Evolutionary conservation across 2,329 filamentous ascomycete species (phyloP).

Genomic region (Cladosporium oxysporum): DNA sequence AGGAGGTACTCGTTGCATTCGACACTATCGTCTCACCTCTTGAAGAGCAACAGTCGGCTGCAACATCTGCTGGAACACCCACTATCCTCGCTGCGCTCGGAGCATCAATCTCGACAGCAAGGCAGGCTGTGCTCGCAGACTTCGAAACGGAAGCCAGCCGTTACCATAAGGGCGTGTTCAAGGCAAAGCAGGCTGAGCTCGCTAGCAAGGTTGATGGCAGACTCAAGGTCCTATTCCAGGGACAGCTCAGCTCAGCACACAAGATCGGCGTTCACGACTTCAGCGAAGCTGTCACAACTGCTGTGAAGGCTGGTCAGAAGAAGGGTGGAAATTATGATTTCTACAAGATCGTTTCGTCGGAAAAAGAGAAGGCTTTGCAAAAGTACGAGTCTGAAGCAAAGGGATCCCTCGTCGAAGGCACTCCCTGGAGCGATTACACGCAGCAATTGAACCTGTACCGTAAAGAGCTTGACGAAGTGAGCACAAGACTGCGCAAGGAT

Average conservation of each 20-base stretch:
- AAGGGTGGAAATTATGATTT: constrained; percentile 91
- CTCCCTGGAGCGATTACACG: constrained; percentile 84
- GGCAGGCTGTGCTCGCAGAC: constrained; percentile 72
- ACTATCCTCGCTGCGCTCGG: constrained; percentile 76
- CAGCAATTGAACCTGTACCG: constrained; percentile 78
- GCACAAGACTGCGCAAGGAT: constrained; percentile 80
- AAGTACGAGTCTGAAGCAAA: constrained; percentile 76
- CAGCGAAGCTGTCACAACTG: constrained; percentile 79
- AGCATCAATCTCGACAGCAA: constrained; percentile 67
- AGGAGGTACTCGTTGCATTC: constrained; percentile 82
- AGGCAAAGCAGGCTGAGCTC: constrained; percentile 80
- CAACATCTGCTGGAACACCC: constrained; percentile 69
- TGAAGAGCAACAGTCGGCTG: constrained; percentile 81
- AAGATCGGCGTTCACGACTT: constrained; percentile 84
- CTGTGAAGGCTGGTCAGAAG: constrained; percentile 91
- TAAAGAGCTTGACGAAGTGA: constrained; percentile 89
- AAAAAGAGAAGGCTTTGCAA: constrained; percentile 74
- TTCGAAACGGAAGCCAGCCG: constrained; percentile 90
- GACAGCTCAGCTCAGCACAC: constrained; percentile 85
- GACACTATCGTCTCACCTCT: constrained; percentile 79
- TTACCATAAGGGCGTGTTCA: constrained; percentile 95
- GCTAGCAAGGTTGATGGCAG: constrained; percentile 85
- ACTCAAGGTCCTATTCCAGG: constrained; percentile 82
- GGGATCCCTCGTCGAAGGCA: constrained; percentile 73
- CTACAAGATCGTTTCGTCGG: constrained; percentile 82